Conservation (phyloP, 2,329 filamentous ascomycete genomes). For the Fusarium nodosum region DNA sequence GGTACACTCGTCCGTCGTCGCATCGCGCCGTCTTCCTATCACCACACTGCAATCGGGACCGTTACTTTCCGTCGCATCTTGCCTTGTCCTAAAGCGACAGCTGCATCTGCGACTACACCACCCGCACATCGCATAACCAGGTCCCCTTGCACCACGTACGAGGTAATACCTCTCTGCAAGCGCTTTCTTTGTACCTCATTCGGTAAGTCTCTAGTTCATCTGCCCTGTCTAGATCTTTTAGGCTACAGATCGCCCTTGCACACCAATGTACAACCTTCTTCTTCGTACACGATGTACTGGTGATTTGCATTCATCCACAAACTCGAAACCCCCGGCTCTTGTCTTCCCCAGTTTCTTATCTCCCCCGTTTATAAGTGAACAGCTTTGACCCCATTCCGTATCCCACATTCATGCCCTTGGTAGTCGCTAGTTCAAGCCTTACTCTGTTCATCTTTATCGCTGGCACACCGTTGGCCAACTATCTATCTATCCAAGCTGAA, state of each 20-base stretch:
- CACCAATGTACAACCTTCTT: conserved; percentile 30
- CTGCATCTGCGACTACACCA: conserved; percentile 20
- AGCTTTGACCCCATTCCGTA: conserved; percentile 38
- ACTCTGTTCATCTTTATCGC: conserved; percentile 38
- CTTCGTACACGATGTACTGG: conserved; percentile 17
- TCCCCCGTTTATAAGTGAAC: conserved; percentile 37
- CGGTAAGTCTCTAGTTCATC: conserved; percentile 29
- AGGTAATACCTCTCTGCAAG: conserved; percentile 20
- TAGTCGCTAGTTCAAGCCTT: conserved; percentile 23
- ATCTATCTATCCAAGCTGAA: conserved; percentile 6
- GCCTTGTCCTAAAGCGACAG: conserved; percentile 12
- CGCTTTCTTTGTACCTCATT: conserved; percentile 32
- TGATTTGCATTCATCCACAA: conserved; percentile 26
- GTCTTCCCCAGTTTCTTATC: conserved; percentile 40
- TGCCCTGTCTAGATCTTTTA: conserved; percentile 12
- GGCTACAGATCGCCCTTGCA: conserved; percentile 10
- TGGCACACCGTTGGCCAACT: conserved; percentile 34
- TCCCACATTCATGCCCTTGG: conserved; percentile 40
- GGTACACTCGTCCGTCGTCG: conserved; percentile 39
- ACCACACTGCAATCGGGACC: conserved; percentile 25
- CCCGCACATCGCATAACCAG: conserved; percentile 30
- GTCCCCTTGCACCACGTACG: conserved; percentile 36
- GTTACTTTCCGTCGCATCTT: conserved; percentile 37
- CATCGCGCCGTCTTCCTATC: conserved; percentile 40
- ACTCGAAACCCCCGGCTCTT: conserved; percentile 27